These are phyloP conservation scores for Aspergillus carlsbadensis DNA, from an alignment of 495 filamentous ascomycete genomes.

Conservation along the genomic window DNA sequence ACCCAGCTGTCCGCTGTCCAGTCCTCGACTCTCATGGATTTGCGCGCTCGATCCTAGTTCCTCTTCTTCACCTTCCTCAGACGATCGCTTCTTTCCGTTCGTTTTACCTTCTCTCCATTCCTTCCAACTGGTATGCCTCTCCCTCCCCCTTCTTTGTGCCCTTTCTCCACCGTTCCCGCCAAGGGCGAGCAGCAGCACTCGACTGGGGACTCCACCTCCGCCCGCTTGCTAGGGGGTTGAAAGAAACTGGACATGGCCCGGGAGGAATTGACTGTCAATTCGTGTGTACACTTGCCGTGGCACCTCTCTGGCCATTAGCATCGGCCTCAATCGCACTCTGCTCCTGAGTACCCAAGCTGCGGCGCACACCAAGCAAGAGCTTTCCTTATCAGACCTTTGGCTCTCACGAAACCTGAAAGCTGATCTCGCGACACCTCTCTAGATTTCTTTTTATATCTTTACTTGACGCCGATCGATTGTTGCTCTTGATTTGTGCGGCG, in stretches of 20 bases:
- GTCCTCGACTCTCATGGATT: constrained; percentile 6
- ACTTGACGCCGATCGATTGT: neutral
- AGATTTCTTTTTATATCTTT: constrained; percentile 4
- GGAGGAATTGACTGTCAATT: neutral
- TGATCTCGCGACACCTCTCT: neutral
- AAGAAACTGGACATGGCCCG: constrained; percentile 8
- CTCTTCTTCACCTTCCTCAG: neutral
- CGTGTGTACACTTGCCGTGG: neutral
- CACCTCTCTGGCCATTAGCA: neutral
- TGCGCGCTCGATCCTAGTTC: constrained; percentile 6
- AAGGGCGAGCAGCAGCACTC: constrained; percentile 20
- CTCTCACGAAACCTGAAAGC: constrained; percentile 10
- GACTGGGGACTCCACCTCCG: constrained; percentile 23
- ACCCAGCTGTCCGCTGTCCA: neutral
- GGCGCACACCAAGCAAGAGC: neutral
- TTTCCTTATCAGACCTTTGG: neutral
- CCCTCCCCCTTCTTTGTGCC: constrained; percentile 13
- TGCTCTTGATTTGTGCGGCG: constrained; percentile 11
- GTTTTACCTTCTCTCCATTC: constrained; percentile 7
- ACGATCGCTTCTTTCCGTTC: constrained; percentile 3
- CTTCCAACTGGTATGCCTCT: constrained; percentile 16
- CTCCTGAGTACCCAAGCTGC: neutral
- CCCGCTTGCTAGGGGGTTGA: constrained; percentile 18
- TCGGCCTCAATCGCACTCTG: too few species aligned
- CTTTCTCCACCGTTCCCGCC: constrained; percentile 30